phyloP scores from a whole-genome alignment of 2,329 filamentous ascomycete genomes.

The Hypoxylon sp. region DNA sequence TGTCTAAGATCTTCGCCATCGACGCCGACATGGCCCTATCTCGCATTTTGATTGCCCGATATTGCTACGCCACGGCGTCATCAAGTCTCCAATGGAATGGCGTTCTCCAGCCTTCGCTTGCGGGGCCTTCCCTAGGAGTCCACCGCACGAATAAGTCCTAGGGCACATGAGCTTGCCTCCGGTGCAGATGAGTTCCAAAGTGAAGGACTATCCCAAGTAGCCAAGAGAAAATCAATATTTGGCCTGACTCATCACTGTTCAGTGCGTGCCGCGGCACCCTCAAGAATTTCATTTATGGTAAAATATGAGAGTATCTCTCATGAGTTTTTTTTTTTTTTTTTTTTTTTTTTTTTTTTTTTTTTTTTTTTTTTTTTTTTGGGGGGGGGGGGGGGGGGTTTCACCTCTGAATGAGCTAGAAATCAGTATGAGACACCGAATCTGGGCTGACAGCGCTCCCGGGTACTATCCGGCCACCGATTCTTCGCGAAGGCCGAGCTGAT shows the following conservation, averaged over 20 bases:
- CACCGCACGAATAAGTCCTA: background rate
- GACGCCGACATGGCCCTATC: background rate
- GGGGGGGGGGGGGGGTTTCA: no score
- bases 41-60: background rate
- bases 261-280: no score
- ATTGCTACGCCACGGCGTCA: background rate
- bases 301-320: background rate
- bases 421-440: background rate
- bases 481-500: background rate
- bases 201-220: background rate
- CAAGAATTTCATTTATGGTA: background rate
- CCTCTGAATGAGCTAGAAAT: background rate
- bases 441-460: conserved; percentile 1
- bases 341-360: no score
- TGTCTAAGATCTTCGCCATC: conserved; percentile 11
- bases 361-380: no score
- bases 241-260: background rate
- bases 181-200: background rate
- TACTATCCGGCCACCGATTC: background rate
- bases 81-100: background rate
- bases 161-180: background rate
- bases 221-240: background rate
- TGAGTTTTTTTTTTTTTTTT: no score
- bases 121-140: background rate
- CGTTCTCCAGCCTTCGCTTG: no score